Evolutionary conservation across 345 rosid species (phyloP), one percentile per base, ranked within the genome.

Genomic region (Populus davidiana): DNA sequence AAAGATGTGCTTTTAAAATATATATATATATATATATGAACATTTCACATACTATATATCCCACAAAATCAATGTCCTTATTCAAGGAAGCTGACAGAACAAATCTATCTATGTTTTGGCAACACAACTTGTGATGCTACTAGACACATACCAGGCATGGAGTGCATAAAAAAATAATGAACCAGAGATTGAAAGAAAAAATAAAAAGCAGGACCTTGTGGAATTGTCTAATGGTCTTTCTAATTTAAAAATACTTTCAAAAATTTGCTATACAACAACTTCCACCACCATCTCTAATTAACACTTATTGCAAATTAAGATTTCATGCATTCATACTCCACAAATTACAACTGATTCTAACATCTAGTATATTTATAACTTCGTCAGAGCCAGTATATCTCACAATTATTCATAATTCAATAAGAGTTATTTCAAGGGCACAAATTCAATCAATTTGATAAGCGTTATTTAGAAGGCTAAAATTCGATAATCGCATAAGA

Each of bases 201-300:
- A 56, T 8, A n/a, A 56, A 3, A n/a, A n/a, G 5, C 63, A 56
- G 14, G 13, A 23, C 6, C 63, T 56, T 23, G 29, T 1, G 63
- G 63, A 56, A 56, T 56, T 56, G 63, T 56, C 29, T 56, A 23
- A n/a, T 56, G 6, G 13, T 25, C 29, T 2, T 56, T 47, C 23
- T 10, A 56, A n/a, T 56, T 9, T 9, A 4, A 56, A 56, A 56
- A 56, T 21, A 21, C 23, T 21, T 8, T 1, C 63, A 12, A 23
- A 3, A 59, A n/a, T 59, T 59, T 54, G 11, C 25, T 59, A 59
- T 59, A 59, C 27, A n/a, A 56, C 63, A 13, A 59, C 63, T 7
- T 36, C 16, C 71, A 68, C 31, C 49, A 67, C 21, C 70, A 68
- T 69, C 72, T 69, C 52, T 39, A n/a, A 39, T 69, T 25, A 47